Evolutionary conservation across 495 filamentous ascomycete genomes (phyloP).

Genomic region (Sordaria brevicollis): DNA sequence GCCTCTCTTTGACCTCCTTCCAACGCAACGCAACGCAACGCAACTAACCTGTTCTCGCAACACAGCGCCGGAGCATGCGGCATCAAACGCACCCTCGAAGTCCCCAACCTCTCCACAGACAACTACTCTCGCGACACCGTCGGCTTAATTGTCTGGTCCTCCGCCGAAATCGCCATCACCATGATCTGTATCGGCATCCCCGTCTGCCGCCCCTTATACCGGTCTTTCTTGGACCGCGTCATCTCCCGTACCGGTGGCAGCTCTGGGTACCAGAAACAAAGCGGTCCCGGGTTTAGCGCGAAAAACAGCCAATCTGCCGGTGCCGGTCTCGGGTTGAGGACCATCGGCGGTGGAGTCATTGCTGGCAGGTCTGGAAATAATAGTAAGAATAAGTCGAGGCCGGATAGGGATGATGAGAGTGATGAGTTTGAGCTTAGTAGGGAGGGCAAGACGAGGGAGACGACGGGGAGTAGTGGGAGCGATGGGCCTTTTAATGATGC

Average conservation of each 20-base stretch:
- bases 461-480: not conserved
- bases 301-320: not conserved
- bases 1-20: not conserved
- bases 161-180: constrained; percentile 14
- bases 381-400: not conserved
- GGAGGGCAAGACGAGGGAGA: not conserved
- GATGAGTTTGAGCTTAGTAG: not conserved
- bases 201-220: constrained; percentile 12
- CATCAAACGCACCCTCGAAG: constrained; percentile 13
- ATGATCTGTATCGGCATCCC: constrained; percentile 15
- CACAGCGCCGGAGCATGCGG: constrained; percentile 15
- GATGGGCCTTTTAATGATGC: not conserved
- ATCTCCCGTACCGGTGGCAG: not conserved
- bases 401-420: not conserved
- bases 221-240: not conserved
- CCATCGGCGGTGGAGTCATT: not conserved
- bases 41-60: not conserved
- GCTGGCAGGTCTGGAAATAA: not conserved
- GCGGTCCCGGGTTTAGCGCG: not conserved
- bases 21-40: not conserved
- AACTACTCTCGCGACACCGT: constrained; percentile 9
- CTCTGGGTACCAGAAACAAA: constrained; percentile 3
- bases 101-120: constrained; percentile 10
- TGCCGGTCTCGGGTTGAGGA: not conserved
- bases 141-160: constrained; percentile 12